Evolutionary conservation across 345 rosid genomes (phyloP).

Genomic region (Citrus maxima): DNA sequence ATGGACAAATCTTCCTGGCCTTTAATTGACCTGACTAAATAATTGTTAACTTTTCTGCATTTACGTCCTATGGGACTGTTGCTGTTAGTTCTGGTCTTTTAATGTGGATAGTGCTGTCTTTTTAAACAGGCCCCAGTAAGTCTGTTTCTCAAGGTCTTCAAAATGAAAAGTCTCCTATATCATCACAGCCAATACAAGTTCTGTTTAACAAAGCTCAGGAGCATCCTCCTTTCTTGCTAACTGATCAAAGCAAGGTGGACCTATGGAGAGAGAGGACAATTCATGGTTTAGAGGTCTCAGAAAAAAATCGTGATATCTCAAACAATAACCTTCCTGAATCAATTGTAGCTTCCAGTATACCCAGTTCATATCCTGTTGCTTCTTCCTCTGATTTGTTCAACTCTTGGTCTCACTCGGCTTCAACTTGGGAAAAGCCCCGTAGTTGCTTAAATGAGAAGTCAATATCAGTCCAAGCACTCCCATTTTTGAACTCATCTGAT

Average conservation of each 20-base stretch:
- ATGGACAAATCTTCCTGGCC: background rate
- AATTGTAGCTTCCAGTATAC: constrained; percentile 40
- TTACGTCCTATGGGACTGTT: constrained; percentile 1
- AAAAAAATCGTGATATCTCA: constrained; percentile 39
- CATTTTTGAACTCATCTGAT: constrained; percentile 47
- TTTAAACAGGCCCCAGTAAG: constrained; percentile 46
- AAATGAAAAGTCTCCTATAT: constrained; percentile 31
- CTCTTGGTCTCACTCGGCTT: constrained; percentile 51
- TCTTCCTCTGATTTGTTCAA: constrained; percentile 41
- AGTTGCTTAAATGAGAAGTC: constrained; percentile 55
- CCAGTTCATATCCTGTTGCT: constrained; percentile 35
- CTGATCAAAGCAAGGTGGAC: constrained; percentile 48
- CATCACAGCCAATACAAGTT: constrained; percentile 48
- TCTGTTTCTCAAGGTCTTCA: constrained; percentile 42
- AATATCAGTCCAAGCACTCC: constrained; percentile 44
- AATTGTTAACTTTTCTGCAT: background rate
- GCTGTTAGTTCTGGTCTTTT: constrained; percentile 20
- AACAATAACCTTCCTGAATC: constrained; percentile 42
- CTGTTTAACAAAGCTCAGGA: constrained; percentile 44
- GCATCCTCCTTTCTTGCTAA: constrained; percentile 31
- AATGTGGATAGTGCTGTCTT: constrained; percentile 14
- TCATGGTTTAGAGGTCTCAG: constrained; percentile 40
- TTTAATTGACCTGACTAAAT: background rate
- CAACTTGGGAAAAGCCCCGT: constrained; percentile 53
- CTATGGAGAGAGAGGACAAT: constrained; percentile 38